Base-by-base conservation (phyloP, 148 eudicot species). In the Talinum fruticosum region DNA sequence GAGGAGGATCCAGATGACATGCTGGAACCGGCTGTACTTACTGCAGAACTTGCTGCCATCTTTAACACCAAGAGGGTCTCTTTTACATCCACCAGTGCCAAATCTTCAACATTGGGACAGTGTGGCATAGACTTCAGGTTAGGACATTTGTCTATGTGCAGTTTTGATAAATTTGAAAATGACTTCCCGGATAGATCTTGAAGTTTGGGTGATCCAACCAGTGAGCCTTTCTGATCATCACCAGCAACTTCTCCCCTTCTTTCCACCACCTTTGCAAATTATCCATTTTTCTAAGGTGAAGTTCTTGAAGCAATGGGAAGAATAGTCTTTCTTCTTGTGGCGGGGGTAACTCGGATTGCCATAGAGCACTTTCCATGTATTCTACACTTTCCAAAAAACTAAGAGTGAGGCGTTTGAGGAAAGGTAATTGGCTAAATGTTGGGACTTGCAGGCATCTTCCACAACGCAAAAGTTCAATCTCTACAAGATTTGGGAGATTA, bases 181-280 rank as follows among this genome's bases (percentile, higher is more conserved):
- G 77, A 79, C 68, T 29, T 33, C 33, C 35, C 18, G 75, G 8
- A 18, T 38, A 32, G 23, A 16, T 51, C 45, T 21, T 51, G 53
- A 23, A 34, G 21, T 29, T 61, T 26, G 21, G 4, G 4, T n/a
- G 4, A n/a, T 21, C 35, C 5, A 45, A 53, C 5, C 30, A 14
- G n/a, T 13, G 6, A 29, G 8, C 32, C 26, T 69, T 61, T 26
- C 5, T 5, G 21, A 41, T 64, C 62, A 26, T 64, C 37, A 24
- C 10, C 16, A 29, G 0, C 41, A 5, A 1, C 33, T 49, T 2
- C 69, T 36, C 35, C 68, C 14, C 0, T 26, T 49, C 49, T 36
- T 18, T 79, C 85, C 87, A 79, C 87, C 87, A 76, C 28, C 84
- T 83, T 44, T 73, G 74, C 54, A 85, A 23, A 49, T 28, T 67